Evolutionary conservation across 805 yeast genomes (phyloP).

Genomic region (Saccharomyces eubayanus): DNA sequence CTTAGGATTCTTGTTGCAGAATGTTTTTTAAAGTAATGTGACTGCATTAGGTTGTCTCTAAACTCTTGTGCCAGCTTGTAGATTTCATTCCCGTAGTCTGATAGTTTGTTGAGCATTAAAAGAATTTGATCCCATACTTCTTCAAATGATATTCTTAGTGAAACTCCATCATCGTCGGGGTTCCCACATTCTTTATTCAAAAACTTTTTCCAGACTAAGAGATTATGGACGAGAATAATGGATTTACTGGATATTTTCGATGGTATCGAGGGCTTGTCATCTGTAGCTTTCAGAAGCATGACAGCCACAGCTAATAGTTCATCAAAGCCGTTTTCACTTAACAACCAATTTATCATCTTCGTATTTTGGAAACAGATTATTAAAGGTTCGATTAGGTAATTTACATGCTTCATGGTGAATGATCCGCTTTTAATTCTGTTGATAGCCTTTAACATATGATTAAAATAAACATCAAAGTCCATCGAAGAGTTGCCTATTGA

Average conservation of each 20-base stretch:
- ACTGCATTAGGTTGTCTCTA: slow-evolving; percentile 12
- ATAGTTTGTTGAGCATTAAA: slow-evolving; percentile 13
- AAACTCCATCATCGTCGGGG: slow-evolving; percentile 2
- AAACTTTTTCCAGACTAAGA: slow-evolving; percentile 9
- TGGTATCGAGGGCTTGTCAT: slow-evolving; percentile 20
- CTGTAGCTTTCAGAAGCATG: slow-evolving; percentile 20
- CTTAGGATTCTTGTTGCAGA: slow-evolving; percentile 14
- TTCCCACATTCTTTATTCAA: slow-evolving; percentile 1
- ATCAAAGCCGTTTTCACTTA: slow-evolving; percentile 15
- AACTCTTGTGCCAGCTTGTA: slow-evolving; percentile 20
- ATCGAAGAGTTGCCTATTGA: background rate
- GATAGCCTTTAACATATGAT: slow-evolving; percentile 15
- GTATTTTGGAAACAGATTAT: slow-evolving; percentile 4
- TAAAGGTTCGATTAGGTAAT: slow-evolving; percentile 17
- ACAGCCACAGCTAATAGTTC: slow-evolving; percentile 13
- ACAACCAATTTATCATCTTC: slow-evolving; percentile 18
- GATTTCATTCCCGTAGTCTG: slow-evolving; percentile 20
- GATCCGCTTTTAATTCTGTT: slow-evolving; percentile 21
- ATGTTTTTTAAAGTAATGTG: slow-evolving; percentile 11
- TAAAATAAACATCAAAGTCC: slow-evolving; percentile 4
- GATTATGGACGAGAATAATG: slow-evolving; percentile 18
- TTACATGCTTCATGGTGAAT: slow-evolving; percentile 24
- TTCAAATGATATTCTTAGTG: slow-evolving; percentile 4
- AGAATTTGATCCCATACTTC: slow-evolving; percentile 18
- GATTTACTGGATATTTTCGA: slow-evolving; percentile 22